phyloP scores from a whole-genome alignment of 345 rosid genomes.

The Ricinus communis region DNA sequence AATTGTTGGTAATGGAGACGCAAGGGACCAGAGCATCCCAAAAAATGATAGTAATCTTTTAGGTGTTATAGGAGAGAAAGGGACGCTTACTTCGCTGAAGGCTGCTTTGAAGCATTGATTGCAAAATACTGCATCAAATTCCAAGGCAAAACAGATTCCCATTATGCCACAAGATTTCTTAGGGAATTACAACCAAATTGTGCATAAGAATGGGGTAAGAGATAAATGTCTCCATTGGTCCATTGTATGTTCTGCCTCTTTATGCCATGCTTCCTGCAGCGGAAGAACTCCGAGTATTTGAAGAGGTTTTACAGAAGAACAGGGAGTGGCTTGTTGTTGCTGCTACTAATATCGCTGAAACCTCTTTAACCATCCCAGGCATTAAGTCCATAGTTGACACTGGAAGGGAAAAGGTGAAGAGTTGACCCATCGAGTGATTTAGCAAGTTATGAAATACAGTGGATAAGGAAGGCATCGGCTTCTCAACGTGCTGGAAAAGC shows the following conservation, averaged over 20 bases:
- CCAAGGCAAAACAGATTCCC: constrained; percentile 19
- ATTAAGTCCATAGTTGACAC: constrained; percentile 95
- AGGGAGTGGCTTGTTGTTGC: constrained; percentile 81
- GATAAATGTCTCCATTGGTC: constrained; percentile 25
- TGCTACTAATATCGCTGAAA: constrained; percentile 95
- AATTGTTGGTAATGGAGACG: constrained; percentile 34
- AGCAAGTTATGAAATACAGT: constrained; percentile 67
- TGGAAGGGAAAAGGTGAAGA: constrained; percentile 85
- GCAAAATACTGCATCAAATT: constrained; percentile 34
- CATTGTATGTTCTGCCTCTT: constrained; percentile 71
- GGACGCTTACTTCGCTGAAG: constrained; percentile 56
- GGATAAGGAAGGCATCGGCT: constrained; percentile 95
- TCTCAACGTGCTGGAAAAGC: constrained; percentile 96
- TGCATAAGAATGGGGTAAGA: constrained; percentile 27
- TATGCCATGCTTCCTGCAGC: constrained; percentile 90
- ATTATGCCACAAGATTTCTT: constrained; percentile 19
- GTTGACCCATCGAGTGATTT: constrained; percentile 70
- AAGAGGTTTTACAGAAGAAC: constrained; percentile 67
- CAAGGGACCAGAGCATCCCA: constrained; percentile 24
- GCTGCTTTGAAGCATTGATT: constrained; percentile 67
- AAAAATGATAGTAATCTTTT: constrained; percentile 29
- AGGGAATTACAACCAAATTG: constrained; percentile 22
- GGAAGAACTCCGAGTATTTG: constrained; percentile 80
- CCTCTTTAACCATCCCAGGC: constrained; percentile 89
- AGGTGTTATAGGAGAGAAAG: constrained; percentile 34